Conservation (phyloP, 148 eudicot species). For the Suaeda aralocaspica region DNA sequence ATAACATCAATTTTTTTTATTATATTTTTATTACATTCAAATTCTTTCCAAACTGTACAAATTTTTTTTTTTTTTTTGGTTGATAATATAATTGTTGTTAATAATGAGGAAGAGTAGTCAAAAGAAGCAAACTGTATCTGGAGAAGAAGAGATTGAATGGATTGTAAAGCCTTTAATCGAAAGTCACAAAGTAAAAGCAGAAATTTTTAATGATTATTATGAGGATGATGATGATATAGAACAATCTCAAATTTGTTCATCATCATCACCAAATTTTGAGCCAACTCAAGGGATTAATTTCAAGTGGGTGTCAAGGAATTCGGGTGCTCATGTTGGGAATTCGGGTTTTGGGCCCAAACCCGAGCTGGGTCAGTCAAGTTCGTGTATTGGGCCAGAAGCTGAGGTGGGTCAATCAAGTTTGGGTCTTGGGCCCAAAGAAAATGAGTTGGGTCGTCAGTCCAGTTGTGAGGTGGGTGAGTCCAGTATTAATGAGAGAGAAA, state of each 20-base stretch:
- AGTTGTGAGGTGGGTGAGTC: conserved; percentile 30
- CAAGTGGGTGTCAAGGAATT: conserved; percentile 29
- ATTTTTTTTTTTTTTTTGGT: not conserved
- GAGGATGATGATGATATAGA: not conserved
- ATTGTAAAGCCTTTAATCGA: no score
- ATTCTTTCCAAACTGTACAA: not conserved
- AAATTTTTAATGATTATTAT: not conserved
- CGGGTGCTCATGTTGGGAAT: conserved; percentile 24
- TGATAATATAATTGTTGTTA: not conserved
- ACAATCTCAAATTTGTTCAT: conserved; percentile 10
- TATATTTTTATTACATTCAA: not conserved
- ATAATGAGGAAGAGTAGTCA: conserved; percentile 27
- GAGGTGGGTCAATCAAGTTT: conserved; percentile 2
- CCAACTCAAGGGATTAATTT: conserved; percentile 14
- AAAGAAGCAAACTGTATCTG: conserved; percentile 18
- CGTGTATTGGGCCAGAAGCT: conserved; percentile 12
- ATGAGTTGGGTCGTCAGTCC: conserved; percentile 10
- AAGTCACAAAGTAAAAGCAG: no score
- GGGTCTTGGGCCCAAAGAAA: conserved; percentile 9
- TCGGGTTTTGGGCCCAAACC: conserved; percentile 13
- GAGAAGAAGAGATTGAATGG: no score
- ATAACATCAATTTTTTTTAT: not conserved
- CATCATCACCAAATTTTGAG: not conserved
- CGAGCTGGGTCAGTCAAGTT: conserved; percentile 30
- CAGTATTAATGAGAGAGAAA: conserved; percentile 27